Conservation (phyloP, 2,329 filamentous ascomycete genomes). For the Coleophoma cylindrospora region DNA sequence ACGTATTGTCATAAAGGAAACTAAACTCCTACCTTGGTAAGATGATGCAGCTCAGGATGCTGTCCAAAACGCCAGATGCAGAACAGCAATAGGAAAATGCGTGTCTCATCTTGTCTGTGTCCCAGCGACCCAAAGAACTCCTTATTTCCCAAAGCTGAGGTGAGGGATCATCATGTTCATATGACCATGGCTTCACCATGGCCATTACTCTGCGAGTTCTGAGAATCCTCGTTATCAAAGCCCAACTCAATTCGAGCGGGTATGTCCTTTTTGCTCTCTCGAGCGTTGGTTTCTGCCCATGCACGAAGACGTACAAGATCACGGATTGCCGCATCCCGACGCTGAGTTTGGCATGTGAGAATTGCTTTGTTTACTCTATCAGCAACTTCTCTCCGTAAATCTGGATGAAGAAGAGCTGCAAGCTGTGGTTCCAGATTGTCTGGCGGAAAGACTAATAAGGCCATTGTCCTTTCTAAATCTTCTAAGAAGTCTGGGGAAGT, state of each 20-base stretch:
- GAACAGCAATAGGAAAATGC: no score
- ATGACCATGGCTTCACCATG: constrained; percentile 24
- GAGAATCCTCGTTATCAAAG: constrained; percentile 17
- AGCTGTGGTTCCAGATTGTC: constrained; percentile 74
- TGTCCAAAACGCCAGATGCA: no score
- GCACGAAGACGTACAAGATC: constrained; percentile 75
- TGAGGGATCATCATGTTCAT: constrained; percentile 7
- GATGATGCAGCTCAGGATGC: no score
- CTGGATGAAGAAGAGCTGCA: constrained; percentile 71
- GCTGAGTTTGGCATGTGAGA: constrained; percentile 64
- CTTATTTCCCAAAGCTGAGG: no score
- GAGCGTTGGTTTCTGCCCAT: constrained; percentile 64
- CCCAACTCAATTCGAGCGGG: constrained; percentile 24
- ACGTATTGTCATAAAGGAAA: no score
- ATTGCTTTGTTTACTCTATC: constrained; percentile 87
- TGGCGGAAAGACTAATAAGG: constrained; percentile 81
- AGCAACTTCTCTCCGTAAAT: constrained; percentile 78
- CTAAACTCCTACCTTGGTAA: no score
- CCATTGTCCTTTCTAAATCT: constrained; percentile 90
- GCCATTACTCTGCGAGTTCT: constrained; percentile 13
- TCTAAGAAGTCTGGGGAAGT: constrained; percentile 76
- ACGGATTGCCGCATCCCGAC: constrained; percentile 76
- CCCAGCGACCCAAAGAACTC: no score
- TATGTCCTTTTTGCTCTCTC: constrained; percentile 26
- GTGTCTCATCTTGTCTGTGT: no score